Evolutionary conservation across 139 green algal species (phyloP).

Genomic region (Haematococcus sp.): DNA sequence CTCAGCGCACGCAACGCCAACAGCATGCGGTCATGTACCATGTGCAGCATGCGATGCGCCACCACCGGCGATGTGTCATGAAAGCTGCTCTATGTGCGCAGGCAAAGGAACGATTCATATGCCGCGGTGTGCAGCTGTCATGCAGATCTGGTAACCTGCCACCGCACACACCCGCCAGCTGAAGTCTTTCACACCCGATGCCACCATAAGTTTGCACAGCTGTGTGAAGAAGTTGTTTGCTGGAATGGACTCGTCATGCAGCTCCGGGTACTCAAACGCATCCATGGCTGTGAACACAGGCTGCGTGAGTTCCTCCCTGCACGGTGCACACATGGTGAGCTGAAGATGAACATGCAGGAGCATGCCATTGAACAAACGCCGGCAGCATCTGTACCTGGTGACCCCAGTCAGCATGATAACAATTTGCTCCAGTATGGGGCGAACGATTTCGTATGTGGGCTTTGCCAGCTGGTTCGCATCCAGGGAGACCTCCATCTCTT

Average conservation of each 20-base stretch:
- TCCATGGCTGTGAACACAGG: conserved; percentile 83
- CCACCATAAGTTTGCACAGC: conserved; percentile 66
- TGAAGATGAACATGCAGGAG: neutral
- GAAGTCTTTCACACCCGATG: conserved; percentile 85
- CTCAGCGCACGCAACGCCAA: neutral
- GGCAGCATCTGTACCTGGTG: conserved; percentile 64
- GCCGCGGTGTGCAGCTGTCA: too few species aligned
- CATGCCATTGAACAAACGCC: neutral
- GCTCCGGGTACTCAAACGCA: conserved; percentile 87
- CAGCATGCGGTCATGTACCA: neutral
- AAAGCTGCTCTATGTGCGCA: too few species aligned
- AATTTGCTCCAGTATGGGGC: conserved; percentile 72
- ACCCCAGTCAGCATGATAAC: conserved; percentile 74
- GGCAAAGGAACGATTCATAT: too few species aligned
- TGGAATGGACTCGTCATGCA: conserved; percentile 90
- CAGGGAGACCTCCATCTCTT: conserved; percentile 76
- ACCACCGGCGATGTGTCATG: neutral
- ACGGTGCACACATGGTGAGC: neutral
- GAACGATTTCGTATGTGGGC: conserved; percentile 75
- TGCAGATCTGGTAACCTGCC: neutral
- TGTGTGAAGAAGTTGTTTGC: conserved; percentile 70
- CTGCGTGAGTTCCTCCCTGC: conserved; percentile 85
- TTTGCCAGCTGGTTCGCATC: conserved; percentile 70
- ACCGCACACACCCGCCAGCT: conserved; percentile 27
- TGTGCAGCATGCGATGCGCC: neutral